Base-by-base conservation (phyloP, 441 rosid genomes). In the Daphne laureola region DNA sequence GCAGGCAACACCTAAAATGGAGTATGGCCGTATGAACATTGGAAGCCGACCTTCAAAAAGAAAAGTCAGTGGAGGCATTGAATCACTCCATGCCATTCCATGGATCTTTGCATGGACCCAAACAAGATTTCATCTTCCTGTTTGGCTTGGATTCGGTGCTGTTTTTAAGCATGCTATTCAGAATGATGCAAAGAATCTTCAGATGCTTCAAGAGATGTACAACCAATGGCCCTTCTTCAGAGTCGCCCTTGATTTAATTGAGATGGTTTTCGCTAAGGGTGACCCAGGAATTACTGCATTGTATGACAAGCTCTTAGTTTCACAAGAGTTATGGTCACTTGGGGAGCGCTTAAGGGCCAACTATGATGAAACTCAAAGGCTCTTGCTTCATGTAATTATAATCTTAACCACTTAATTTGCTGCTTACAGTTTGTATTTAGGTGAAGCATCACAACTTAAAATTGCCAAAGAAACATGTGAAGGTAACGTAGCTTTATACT, bases 81-180 rank as follows among this genome's bases (percentile, higher is more conserved):
- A 82, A 54, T 82, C 83, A 14, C 79, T 82, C 26, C 78, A 85
- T 25, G 85, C 88, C 8, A 82, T 82, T 62, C 88, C 88, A 3
- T 82, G 88, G 88, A 82, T 82, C 64, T 82, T 82, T 60, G 88
- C 85, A 3, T 82, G 88, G 88, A 82, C 88, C 25, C 84, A 82
- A 64, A 82, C 88, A 15, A 77, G 88, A 63, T 82, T 82, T 51
- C 83, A 79, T 62, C 70, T 82, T 40, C 88, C 88, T 0, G 85
- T 77, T 12, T 79, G 88, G 88, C 85, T 82, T 51, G 88, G 88
- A 46, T 77, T 79, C 45, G 83, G 88, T 42, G 78, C 70, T 0
- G 85, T 84, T 11, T 79, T 82, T 64, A 79, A 65, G 59, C 76
- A 68, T 21, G 74, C 66, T 25, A 79, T 77, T 35, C 56, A 67